Conservation (phyloP, 176 grass and related monocot genomes). For the Sorghum bicolor region Sorghum_bicolor_NCBIv3 NC_012875.2:53751001-53751500, state of each 20-base stretch:
- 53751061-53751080: slow-evolving; percentile 1
- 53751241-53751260: too few species aligned
- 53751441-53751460: not conserved
- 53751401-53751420: not conserved
- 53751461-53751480: too few species aligned
- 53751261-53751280: too few species aligned
- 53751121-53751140: not conserved
- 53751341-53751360: too few species aligned
- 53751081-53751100: not conserved
- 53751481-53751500: too few species aligned
- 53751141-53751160: not conserved
- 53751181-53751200: not conserved
- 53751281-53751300: too few species aligned
- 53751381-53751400: too few species aligned
- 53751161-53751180: not conserved
- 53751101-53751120: not conserved
- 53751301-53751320: too few species aligned
- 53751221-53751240: not conserved
- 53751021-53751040: not conserved
- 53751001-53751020: not conserved
- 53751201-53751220: not conserved
- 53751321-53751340: too few species aligned
- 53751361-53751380: too few species aligned
- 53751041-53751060: not conserved
- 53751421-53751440: not conserved